Base-by-base conservation (phyloP, 768 basidiomycete species). In the Termitomyces sp. region DNA sequence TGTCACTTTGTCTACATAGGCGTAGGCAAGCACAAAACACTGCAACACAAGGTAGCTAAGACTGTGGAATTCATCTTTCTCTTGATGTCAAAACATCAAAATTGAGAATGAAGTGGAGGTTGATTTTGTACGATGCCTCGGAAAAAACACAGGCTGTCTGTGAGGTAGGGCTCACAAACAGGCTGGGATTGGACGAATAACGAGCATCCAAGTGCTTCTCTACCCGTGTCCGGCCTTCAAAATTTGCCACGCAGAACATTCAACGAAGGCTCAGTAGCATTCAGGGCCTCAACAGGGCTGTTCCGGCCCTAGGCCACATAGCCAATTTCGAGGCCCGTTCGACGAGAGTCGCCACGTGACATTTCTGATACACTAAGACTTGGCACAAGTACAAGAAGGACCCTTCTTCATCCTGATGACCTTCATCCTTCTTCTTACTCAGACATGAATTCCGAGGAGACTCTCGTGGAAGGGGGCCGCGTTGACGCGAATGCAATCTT, bases 371-470 rank as follows among this genome's bases (percentile, higher is more conserved):
- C 33, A 33, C 16, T 30, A 31, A n/a, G 16, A 27, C 53, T 44
- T 18, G 53, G 39, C 53, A 41, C 27, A 54, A 41, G 15, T 55
- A 36, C 45, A 45, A 46, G 44, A 55, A 39, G 31, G 36, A 27
- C 44, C 57, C 59, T 53, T 16, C 31, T 34, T 16, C 55, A 49
- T 45, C 49, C 34, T 36, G 48, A 54, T 54, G 60, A 46, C 34
- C 51, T 31, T 18, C 20, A 11, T n/a, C 20, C 42, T 54, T 20
- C 52, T 48, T 22, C 45, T 42, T 36, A 37, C 20, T 34, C 49
- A 34, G 24, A 31, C 51, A 65, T 65, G 64, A 61, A 61, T 30
- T 65, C 64, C 24, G 53, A 65, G 45, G 62, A 60, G 45, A 65
- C 64, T 9, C 55, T 65, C 11, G 64, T 65, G 9, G 64, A 65